Evolutionary conservation across 441 rosid genomes (phyloP).

Genomic region (Pelargonium myrrhifolium): DNA sequence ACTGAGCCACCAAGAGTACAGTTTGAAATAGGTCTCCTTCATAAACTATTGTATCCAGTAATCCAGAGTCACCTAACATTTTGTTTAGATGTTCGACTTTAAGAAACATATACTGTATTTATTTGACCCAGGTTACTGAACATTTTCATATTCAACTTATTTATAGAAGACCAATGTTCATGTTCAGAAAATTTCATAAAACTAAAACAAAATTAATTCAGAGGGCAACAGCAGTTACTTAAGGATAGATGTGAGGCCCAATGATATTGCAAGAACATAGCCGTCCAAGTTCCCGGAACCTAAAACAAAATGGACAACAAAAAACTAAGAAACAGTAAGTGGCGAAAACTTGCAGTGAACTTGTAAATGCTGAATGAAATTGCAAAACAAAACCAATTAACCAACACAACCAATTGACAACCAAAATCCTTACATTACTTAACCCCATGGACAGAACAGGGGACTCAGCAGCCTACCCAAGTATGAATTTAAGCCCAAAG

Average conservation of each 20-base stretch:
- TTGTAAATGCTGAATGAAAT: too few relatives aligned
- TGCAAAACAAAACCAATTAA: too few relatives aligned
- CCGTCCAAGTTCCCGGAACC: conserved; percentile 65
- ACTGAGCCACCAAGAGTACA: neutral
- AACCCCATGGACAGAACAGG: too few relatives aligned
- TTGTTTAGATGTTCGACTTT: neutral
- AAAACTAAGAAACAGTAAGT: too few relatives aligned
- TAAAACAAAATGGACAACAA: conserved; percentile 20
- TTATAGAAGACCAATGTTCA: neutral
- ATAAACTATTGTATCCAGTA: neutral
- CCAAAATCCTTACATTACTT: too few relatives aligned
- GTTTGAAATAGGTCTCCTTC: neutral
- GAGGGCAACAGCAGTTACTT: conserved; percentile 42
- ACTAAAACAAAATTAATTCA: conserved; percentile 5
- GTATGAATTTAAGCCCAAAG: neutral
- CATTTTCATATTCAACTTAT: neutral
- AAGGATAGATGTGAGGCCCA: conserved; percentile 63
- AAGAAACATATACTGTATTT: neutral
- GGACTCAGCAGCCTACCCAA: neutral
- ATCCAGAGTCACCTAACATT: neutral
- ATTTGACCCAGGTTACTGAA: neutral
- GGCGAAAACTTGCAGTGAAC: too few relatives aligned
- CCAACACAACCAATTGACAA: too few relatives aligned
- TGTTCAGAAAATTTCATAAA: conserved; percentile 2
- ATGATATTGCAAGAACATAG: conserved; percentile 55